Percentiles rank a stretch among this genome's conserved stretches.
These are phyloP conservation scores for Podaxis carcinomalis DNA, from an alignment of 768 basidiomycete genomes.

Conservation along the genomic window DNA sequence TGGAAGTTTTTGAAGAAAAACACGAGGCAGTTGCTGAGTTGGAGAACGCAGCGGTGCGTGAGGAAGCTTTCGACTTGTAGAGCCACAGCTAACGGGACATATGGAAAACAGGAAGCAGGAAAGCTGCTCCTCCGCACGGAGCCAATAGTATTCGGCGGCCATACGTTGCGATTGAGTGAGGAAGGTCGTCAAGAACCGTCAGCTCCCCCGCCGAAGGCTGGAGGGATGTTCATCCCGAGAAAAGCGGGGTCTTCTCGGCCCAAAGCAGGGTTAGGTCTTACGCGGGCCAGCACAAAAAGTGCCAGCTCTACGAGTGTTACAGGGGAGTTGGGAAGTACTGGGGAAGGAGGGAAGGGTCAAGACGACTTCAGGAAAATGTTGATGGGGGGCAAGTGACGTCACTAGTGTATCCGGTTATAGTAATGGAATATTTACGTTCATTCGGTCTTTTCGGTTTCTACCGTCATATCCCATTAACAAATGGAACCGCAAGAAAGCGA, in stretches of 20 bases:
- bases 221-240: conserved; percentile 62
- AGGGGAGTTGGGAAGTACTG: conserved; percentile 16
- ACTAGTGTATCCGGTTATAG: background rate
- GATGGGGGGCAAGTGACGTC: conserved; percentile 17
- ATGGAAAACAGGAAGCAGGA: conserved; percentile 67
- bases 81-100: background rate
- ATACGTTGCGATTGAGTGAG: conserved; percentile 55
- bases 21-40: conserved; percentile 64
- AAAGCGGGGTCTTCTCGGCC: conserved; percentile 59
- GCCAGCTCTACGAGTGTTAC: conserved; percentile 11
- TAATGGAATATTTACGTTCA: background rate
- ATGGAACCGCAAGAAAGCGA: conserved; percentile 24
- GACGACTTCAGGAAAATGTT: conserved; percentile 88
- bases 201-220: conserved; percentile 31
- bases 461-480: background rate
- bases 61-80: background rate
- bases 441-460: background rate
- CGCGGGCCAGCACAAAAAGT: conserved; percentile 18
- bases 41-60: conserved; percentile 58
- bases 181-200: conserved; percentile 35
- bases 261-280: conserved; percentile 65
- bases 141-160: conserved; percentile 66
- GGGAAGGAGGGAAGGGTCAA: conserved; percentile 50
- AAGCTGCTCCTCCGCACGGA: conserved; percentile 69
- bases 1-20: conserved; percentile 65